A percentile compares a stretch with the other conserved stretches of the same genome.
These are phyloP conservation scores for Entamoeba histolytica DNA, from an alignment of 208 protist genomes.

Conservation along the genomic window DNA sequence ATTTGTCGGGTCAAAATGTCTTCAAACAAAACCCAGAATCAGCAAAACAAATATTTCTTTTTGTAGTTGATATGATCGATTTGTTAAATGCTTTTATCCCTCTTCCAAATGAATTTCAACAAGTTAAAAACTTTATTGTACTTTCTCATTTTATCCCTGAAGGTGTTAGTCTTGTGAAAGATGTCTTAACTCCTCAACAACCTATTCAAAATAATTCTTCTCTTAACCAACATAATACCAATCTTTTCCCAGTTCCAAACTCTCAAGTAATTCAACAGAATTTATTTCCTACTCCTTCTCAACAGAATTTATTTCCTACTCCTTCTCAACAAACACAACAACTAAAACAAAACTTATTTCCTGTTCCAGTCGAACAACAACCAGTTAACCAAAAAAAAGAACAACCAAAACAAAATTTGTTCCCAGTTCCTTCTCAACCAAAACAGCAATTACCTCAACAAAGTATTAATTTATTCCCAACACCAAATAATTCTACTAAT, in stretches of 20 bases:
- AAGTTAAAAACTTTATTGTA: not conserved
- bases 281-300: not conserved
- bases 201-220: too few relatives aligned
- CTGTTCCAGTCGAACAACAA: not conserved
- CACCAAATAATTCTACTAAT: too few relatives aligned
- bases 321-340: not conserved
- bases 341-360: not conserved
- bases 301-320: not conserved
- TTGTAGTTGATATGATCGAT: not conserved
- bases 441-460: not conserved
- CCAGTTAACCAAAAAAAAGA: not conserved
- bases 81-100: not conserved
- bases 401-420: not conserved
- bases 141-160: not conserved
- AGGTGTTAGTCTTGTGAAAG: not conserved
- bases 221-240: too few relatives aligned
- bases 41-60: not conserved
- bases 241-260: too few relatives aligned
- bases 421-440: not conserved
- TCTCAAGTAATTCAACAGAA: not conserved
- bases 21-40: not conserved
- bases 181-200: too few relatives aligned
- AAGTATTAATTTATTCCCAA: not conserved
- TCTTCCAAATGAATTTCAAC: not conserved
- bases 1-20: not conserved